phyloP scores from a whole-genome alignment of 2,329 filamentous ascomycete species.

The Incumbomyces lentus region DNA sequence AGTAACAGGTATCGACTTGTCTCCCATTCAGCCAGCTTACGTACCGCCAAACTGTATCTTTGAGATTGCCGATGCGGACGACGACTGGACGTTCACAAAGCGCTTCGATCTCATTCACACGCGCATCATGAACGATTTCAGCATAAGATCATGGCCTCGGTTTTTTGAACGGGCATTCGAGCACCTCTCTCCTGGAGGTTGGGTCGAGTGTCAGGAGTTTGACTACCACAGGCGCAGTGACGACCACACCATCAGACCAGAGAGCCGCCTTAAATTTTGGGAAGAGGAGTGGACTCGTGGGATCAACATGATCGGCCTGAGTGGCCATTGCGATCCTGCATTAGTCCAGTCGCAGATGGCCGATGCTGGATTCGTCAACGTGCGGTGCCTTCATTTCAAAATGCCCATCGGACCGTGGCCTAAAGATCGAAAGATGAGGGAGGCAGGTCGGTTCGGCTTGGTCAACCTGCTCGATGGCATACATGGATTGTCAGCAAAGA shows the following conservation, averaged over 20 bases:
- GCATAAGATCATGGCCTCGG: constrained; percentile 9
- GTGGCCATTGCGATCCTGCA: constrained; percentile 9
- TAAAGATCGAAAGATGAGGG: constrained; percentile 22
- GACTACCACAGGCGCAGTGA: constrained; percentile 8
- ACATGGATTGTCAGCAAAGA: constrained; percentile 20
- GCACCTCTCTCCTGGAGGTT: constrained; percentile 31
- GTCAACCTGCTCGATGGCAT: constrained; percentile 19
- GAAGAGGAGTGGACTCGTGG: constrained; percentile 12
- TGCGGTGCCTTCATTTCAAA: constrained; percentile 15
- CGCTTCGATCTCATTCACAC: constrained; percentile 47
- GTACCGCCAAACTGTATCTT: constrained; percentile 47
- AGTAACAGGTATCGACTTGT: constrained; percentile 26
- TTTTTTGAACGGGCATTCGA: constrained; percentile 7
- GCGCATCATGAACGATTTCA: constrained; percentile 9
- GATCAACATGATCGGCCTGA: constrained; percentile 9
- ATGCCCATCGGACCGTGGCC: constrained; percentile 25
- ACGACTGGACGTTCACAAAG: constrained; percentile 46
- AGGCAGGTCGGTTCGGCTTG: constrained; percentile 21
- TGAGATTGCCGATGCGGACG: constrained; percentile 49
- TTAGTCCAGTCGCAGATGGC: constrained; percentile 12
- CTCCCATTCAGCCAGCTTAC: constrained; percentile 31
- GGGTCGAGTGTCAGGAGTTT: constrained; percentile 28
- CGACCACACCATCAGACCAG: constrained; percentile 10
- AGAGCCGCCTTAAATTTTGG: constrained; percentile 11
- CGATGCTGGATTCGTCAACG: constrained; percentile 20